phyloP scores from a whole-genome alignment of 2,329 filamentous ascomycete species.

The Rugonectria rugulosa region DNA sequence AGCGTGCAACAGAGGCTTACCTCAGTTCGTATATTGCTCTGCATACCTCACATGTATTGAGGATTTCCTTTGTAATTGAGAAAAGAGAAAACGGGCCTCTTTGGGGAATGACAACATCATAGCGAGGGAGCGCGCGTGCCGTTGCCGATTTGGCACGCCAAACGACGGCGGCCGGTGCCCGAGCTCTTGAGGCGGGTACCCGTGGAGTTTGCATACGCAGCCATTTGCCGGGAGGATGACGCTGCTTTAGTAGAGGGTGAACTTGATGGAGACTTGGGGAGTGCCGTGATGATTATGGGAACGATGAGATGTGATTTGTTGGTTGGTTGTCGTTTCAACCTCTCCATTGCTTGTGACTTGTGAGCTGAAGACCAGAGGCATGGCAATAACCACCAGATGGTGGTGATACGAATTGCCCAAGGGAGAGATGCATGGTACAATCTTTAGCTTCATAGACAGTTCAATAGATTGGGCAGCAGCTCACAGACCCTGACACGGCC shows the following conservation, averaged over 20 bases:
- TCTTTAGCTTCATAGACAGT: not conserved
- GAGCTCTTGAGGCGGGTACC: not conserved
- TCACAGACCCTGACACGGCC: not conserved
- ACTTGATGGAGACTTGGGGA: too few relatives aligned
- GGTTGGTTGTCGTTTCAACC: too few relatives aligned
- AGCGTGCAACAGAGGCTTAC: not conserved
- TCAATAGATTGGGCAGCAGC: not conserved
- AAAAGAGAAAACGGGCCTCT: too few relatives aligned
- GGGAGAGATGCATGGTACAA: not conserved
- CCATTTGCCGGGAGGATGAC: not conserved
- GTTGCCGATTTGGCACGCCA: not conserved
- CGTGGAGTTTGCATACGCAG: not conserved
- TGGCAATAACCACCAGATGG: not conserved
- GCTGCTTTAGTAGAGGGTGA: not conserved
- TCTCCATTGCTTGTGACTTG: too few relatives aligned
- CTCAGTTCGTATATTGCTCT: too few relatives aligned
- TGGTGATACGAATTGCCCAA: not conserved
- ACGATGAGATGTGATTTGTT: too few relatives aligned
- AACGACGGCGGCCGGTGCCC: not conserved
- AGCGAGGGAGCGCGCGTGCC: not conserved
- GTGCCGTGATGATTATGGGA: too few relatives aligned
- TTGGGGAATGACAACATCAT: not conserved
- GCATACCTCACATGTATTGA: not conserved
- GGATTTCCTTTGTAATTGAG: not conserved
- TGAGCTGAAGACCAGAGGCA: too few relatives aligned